phyloP scores from a whole-genome alignment of 2,329 filamentous ascomycete species.

The Fusarium odoratissimum region DNA sequence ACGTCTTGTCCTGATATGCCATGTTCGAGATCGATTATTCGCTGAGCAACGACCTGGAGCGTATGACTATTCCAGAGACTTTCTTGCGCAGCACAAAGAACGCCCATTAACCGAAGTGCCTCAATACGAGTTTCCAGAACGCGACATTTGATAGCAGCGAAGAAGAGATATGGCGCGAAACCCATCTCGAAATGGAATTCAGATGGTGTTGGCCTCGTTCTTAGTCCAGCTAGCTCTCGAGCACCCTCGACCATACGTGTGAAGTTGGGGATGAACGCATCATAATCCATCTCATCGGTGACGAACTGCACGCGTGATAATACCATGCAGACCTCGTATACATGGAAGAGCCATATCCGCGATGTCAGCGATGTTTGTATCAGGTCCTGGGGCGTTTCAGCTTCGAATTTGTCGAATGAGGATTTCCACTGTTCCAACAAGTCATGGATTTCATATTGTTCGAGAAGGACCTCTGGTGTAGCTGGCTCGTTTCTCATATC shows the following conservation, averaged over 20 bases:
- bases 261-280: constrained; percentile 9
- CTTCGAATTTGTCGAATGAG: constrained; percentile 15
- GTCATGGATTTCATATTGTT: constrained; percentile 10
- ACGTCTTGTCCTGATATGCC: neutral
- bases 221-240: neutral
- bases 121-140: constrained; percentile 13
- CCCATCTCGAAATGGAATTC: constrained; percentile 23
- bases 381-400: neutral
- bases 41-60: constrained; percentile 15
- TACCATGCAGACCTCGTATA: constrained; percentile 10
- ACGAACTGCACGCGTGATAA: neutral
- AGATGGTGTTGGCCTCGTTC: neutral
- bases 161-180: constrained; percentile 11
- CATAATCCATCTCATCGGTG: constrained; percentile 9
- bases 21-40: constrained; percentile 20
- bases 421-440: constrained; percentile 3
- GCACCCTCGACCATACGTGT: constrained; percentile 10
- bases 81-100: constrained; percentile 21
- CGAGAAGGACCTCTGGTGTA: neutral
- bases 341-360: constrained; percentile 20
- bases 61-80: constrained; percentile 23
- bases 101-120: constrained; percentile 1
- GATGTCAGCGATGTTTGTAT: neutral
- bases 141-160: constrained; percentile 19
- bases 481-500: constrained; percentile 1